Evolutionary conservation across 129 eudicot genomes (phyloP).

Genomic region (Erigeron canadensis): DNA sequence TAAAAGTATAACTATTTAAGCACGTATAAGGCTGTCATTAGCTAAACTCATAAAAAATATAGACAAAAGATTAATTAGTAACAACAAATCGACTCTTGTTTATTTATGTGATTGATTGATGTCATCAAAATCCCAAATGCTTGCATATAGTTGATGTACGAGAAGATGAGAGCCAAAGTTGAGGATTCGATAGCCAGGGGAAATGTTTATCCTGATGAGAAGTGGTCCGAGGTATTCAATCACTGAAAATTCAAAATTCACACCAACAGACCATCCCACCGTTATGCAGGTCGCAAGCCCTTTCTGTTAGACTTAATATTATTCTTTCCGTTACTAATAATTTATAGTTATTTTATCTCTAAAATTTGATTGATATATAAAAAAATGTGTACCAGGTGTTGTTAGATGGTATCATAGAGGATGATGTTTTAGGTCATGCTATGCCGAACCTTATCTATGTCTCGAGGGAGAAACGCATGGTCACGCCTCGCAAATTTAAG

Average conservation of each 20-base stretch:
- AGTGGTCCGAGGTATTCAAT: slow-evolving; percentile 8
- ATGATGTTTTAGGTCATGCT: slow-evolving; percentile 20
- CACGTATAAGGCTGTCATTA: no score
- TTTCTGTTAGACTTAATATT: not conserved
- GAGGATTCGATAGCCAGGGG: slow-evolving; percentile 28
- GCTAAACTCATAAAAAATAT: no score
- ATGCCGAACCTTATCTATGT: slow-evolving; percentile 52
- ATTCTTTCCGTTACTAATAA: no score
- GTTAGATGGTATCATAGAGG: slow-evolving; percentile 24
- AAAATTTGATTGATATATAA: no score
- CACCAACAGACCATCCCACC: slow-evolving; percentile 43
- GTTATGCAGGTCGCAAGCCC: slow-evolving; percentile 44
- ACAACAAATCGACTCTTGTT: no score
- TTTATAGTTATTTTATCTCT: not conserved
- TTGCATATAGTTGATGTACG: slow-evolving; percentile 46
- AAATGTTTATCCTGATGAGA: slow-evolving; percentile 21
- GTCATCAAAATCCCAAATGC: no score
- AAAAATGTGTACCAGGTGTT: slow-evolving; percentile 41
- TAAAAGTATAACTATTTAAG: no score
- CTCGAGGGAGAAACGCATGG: slow-evolving; percentile 45
- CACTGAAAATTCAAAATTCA: slow-evolving; percentile 36
- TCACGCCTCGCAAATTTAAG: slow-evolving; percentile 41
- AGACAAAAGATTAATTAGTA: no score
- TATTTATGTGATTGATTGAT: no score
- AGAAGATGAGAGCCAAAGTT: slow-evolving; percentile 38